Evolutionary conservation across 345 rosid genomes (phyloP).

Genomic region (Dipteronia dyeriana): DNA sequence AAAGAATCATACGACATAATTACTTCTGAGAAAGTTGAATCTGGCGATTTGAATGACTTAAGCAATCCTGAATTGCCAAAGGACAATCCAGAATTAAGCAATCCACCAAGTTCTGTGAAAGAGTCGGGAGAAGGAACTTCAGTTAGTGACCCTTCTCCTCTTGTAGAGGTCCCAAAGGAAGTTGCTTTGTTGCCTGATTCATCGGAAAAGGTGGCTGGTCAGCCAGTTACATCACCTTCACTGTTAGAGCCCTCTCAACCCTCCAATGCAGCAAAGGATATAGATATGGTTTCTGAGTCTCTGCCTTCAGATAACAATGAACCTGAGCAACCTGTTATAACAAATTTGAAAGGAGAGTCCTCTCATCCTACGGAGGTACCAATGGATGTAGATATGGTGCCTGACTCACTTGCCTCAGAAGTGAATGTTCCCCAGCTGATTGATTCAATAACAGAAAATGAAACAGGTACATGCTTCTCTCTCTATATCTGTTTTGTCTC

Average conservation of each 20-base stretch:
- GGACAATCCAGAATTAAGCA: slow-evolving; percentile 22
- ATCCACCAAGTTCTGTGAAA: slow-evolving; percentile 30
- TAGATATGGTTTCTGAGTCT: slow-evolving; percentile 35
- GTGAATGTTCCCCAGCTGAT: slow-evolving; percentile 26
- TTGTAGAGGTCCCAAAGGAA: slow-evolving; percentile 40
- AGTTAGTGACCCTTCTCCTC: slow-evolving; percentile 34
- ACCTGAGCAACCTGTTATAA: slow-evolving; percentile 13
- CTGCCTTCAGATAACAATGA: slow-evolving; percentile 23
- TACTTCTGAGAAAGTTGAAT: slow-evolving; percentile 35
- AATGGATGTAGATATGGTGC: slow-evolving; percentile 45
- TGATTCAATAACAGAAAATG: slow-evolving; percentile 28
- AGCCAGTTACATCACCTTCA: slow-evolving; percentile 32
- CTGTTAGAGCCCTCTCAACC: slow-evolving; percentile 33
- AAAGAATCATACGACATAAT: slow-evolving; percentile 21
- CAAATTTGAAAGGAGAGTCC: slow-evolving; percentile 18
- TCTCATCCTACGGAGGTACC: slow-evolving; percentile 27
- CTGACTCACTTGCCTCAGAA: slow-evolving; percentile 33
- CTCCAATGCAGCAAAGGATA: slow-evolving; percentile 30
- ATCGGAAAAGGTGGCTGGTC: slow-evolving; percentile 41
- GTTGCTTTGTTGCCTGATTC: slow-evolving; percentile 38
- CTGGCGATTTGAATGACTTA: slow-evolving; percentile 40
- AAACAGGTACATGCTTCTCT: slow-evolving; percentile 40
- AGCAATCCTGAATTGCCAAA: slow-evolving; percentile 26
- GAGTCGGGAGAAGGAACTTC: slow-evolving; percentile 36
- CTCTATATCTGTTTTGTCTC: slow-evolving; percentile 1